Evolutionary conservation across 495 filamentous ascomycete genomes (phyloP).

Genomic region (Trichoderma gamsii): DNA sequence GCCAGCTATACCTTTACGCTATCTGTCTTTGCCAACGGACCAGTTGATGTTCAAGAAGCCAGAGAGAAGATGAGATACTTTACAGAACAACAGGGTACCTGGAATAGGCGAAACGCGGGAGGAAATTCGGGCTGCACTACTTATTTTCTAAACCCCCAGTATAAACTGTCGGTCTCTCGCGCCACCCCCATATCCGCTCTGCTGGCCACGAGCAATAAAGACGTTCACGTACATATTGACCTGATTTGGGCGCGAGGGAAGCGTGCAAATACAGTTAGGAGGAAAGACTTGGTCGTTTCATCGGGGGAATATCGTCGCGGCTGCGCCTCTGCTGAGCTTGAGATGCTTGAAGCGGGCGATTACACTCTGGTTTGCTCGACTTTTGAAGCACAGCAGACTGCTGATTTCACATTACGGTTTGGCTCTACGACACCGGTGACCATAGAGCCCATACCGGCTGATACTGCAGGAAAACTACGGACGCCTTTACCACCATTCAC

Average conservation of each 20-base stretch:
- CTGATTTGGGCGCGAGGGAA: constrained; percentile 65
- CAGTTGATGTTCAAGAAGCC: constrained; percentile 55
- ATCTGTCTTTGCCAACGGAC: constrained; percentile 62
- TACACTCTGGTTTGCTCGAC: constrained; percentile 89
- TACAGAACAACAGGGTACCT: constrained; percentile 51
- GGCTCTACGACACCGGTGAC: constrained; percentile 50
- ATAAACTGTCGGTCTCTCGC: constrained; percentile 53
- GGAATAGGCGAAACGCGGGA: constrained; percentile 75
- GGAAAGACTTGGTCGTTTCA: constrained; percentile 69
- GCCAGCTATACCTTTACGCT: constrained; percentile 74
- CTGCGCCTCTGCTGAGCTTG: constrained; percentile 60
- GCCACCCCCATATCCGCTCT: constrained; percentile 60
- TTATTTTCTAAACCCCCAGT: constrained; percentile 84
- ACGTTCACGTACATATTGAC: constrained; percentile 74
- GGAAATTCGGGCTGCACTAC: constrained; percentile 69
- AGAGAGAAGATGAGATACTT: constrained; percentile 50
- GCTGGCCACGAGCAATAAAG: constrained; percentile 53
- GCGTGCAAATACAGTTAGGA: constrained; percentile 59
- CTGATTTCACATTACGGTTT: constrained; percentile 68
- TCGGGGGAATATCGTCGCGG: constrained; percentile 81
- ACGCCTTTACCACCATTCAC: constrained; percentile 45
- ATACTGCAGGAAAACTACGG: constrained; percentile 62
- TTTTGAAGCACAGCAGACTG: constrained; percentile 71
- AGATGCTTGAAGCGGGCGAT: constrained; percentile 52
- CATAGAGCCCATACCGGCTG: constrained; percentile 52